These are phyloP conservation scores for Ganoderma sinense DNA, from an alignment of 1,284 basidiomycete genomes.

Conservation along the genomic window DNA sequence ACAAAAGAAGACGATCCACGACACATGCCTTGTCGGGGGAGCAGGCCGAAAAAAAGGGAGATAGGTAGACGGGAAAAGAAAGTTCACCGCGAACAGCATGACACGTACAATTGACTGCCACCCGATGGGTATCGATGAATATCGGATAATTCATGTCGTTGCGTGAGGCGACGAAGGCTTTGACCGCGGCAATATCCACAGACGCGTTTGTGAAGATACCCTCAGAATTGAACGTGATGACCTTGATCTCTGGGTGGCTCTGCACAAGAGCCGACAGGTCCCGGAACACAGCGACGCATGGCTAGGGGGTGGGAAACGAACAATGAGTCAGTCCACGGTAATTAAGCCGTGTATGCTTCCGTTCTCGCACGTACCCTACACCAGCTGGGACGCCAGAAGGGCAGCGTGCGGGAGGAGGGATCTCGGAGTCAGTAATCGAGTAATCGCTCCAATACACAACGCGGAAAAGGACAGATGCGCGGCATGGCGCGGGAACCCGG, in stretches of 20 bases:
- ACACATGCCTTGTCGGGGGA: background rate
- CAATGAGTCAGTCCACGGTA: conserved; percentile 28
- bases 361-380: conserved; percentile 36
- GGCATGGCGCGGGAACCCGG: conserved; percentile 13
- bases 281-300: conserved; percentile 41
- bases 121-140: conserved; percentile 39
- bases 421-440: conserved; percentile 32
- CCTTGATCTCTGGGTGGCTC: conserved; percentile 37
- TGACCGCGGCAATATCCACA: conserved; percentile 37
- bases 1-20: conserved; percentile 2
- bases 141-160: conserved; percentile 42
- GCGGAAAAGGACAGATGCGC: conserved; percentile 7
- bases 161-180: conserved; percentile 35
- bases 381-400: conserved; percentile 29
- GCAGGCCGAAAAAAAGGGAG: background rate
- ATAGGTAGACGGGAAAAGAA: background rate
- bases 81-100: conserved; percentile 22
- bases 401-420: conserved; percentile 13
- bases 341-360: conserved; percentile 31
- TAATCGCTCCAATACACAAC: conserved; percentile 28
- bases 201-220: conserved; percentile 41
- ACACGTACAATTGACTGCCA: conserved; percentile 39
- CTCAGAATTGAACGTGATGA: conserved; percentile 43
- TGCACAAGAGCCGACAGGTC: conserved; percentile 39
- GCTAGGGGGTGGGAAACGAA: conserved; percentile 32